Conservation (phyloP, 1,139 yeast genomes). For the Taphrina wiesneri region DNA sequence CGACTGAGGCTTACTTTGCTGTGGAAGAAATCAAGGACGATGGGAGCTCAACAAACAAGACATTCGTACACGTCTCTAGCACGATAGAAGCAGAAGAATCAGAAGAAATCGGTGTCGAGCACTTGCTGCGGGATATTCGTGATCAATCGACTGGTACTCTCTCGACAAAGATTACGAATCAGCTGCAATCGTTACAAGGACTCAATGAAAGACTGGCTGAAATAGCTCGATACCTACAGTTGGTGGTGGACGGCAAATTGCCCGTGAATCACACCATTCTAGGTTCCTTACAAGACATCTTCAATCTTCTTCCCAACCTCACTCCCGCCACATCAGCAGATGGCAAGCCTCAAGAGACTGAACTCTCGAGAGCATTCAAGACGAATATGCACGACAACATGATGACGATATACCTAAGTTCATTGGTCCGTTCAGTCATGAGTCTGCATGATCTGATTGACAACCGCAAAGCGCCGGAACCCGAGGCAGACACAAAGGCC, state of each 20-base stretch:
- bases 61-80: conserved; percentile 91
- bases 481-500: background rate
- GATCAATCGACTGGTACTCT: conserved; percentile 96
- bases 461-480: conserved; percentile 47
- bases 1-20: conserved; percentile 93
- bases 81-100: conserved; percentile 97
- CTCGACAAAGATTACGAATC: conserved; percentile 82
- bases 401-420: conserved; percentile 87
- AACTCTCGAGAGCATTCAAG: conserved; percentile 74
- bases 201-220: conserved; percentile 77
- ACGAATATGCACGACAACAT: conserved; percentile 92
- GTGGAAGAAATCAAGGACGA: conserved; percentile 92
- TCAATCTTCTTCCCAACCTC: conserved; percentile 86
- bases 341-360: conserved; percentile 46
- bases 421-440: conserved; percentile 88
- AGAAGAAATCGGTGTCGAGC: conserved; percentile 98
- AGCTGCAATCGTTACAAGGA: conserved; percentile 83
- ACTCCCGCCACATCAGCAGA: conserved; percentile 44
- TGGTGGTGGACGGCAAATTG: conserved; percentile 67
- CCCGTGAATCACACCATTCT: conserved; percentile 89
- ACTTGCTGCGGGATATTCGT: conserved; percentile 85
- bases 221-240: conserved; percentile 74
- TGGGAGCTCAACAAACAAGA: conserved; percentile 90
- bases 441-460: conserved; percentile 97
- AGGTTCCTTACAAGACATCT: conserved; percentile 91